Evolutionary conservation across 2,329 filamentous ascomycete genomes (phyloP).

Genomic region (Iodosphaeria phyllophila): DNA sequence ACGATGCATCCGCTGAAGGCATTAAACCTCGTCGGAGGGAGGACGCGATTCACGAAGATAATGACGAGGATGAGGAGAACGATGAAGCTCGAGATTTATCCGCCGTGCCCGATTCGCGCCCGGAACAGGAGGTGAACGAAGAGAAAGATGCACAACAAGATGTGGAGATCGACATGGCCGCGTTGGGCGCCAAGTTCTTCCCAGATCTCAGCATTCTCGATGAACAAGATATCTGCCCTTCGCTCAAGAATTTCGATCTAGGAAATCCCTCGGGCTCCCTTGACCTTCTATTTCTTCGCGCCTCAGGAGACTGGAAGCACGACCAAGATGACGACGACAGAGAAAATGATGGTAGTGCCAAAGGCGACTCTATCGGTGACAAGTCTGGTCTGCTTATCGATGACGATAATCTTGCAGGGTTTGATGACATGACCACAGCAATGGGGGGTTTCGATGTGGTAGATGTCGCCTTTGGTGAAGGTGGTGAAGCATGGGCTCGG

Average conservation of each 20-base stretch:
- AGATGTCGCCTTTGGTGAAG: conserved; percentile 81
- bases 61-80: conserved; percentile 18
- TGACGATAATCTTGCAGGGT: conserved; percentile 67
- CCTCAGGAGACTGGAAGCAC: conserved; percentile 67
- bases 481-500: conserved; percentile 86
- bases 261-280: conserved; percentile 70
- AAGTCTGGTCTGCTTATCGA: conserved; percentile 71
- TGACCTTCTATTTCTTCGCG: conserved; percentile 83
- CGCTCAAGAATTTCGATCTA: conserved; percentile 82
- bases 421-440: conserved; percentile 60
- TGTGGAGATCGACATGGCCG: conserved; percentile 60
- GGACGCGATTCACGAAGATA: conserved; percentile 17
- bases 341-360: conserved; percentile 27
- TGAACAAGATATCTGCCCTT: conserved; percentile 82
- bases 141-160: too few relatives aligned
- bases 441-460: conserved; percentile 52
- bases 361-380: too few relatives aligned
- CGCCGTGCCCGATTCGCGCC: conserved; percentile 23
- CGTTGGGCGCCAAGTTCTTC: conserved; percentile 68
- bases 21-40: conserved; percentile 18
- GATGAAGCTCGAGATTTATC: conserved; percentile 15
- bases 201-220: conserved; percentile 62
- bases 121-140: conserved; percentile 28
- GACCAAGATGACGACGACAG: conserved; percentile 46
- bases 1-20: conserved; percentile 25